Conservation (phyloP, 2,329 filamentous ascomycete genomes). For the Nothophaeocryptopus gaeumannii region DNA sequence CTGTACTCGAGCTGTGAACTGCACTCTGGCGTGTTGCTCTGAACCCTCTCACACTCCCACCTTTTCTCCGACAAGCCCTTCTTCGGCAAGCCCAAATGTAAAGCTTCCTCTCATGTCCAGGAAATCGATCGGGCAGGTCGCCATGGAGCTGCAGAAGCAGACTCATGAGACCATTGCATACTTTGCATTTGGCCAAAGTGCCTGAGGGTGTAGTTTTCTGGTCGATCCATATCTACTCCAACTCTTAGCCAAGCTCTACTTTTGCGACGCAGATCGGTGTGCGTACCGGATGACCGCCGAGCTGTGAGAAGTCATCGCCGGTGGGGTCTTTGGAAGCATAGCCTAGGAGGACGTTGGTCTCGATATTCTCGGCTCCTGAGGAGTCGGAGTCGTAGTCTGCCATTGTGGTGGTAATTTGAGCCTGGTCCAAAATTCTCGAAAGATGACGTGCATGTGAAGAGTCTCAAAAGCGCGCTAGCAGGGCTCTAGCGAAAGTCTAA, state of each 20-base stretch:
- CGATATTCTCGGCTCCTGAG: slow-evolving; percentile 66
- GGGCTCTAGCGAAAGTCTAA: no score
- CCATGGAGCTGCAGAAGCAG: slow-evolving; percentile 88
- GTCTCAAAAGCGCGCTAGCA: no score
- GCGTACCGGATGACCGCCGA: slow-evolving; percentile 82
- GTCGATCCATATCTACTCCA: slow-evolving; percentile 75
- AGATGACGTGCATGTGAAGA: no score
- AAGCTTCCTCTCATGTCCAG: slow-evolving; percentile 79
- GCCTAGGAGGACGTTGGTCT: slow-evolving; percentile 85
- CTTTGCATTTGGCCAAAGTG: slow-evolving; percentile 76
- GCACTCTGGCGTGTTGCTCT: slow-evolving; percentile 60
- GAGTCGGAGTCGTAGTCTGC: slow-evolving; percentile 82
- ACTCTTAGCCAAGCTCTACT: slow-evolving; percentile 20
- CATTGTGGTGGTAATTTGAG: slow-evolving; percentile 19
- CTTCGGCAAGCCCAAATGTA: slow-evolving; percentile 82
- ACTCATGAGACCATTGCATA: slow-evolving; percentile 79
- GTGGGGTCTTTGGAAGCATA: slow-evolving; percentile 78
- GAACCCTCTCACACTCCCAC: slow-evolving; percentile 75
- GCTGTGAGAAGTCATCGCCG: slow-evolving; percentile 79
- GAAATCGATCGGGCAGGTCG: slow-evolving; percentile 82
- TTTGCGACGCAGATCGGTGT: slow-evolving; percentile 1
- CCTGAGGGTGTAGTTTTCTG: slow-evolving; percentile 68
- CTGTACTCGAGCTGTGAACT: slow-evolving; percentile 1
- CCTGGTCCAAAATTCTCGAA: no score
- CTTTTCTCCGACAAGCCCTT: slow-evolving; percentile 75